A percentile compares a stretch with the other conserved stretches of the same genome.
phyloP scores from a whole-genome alignment of 2,329 filamentous ascomycete species.

The Colletotrichum plurivorum region DNA sequence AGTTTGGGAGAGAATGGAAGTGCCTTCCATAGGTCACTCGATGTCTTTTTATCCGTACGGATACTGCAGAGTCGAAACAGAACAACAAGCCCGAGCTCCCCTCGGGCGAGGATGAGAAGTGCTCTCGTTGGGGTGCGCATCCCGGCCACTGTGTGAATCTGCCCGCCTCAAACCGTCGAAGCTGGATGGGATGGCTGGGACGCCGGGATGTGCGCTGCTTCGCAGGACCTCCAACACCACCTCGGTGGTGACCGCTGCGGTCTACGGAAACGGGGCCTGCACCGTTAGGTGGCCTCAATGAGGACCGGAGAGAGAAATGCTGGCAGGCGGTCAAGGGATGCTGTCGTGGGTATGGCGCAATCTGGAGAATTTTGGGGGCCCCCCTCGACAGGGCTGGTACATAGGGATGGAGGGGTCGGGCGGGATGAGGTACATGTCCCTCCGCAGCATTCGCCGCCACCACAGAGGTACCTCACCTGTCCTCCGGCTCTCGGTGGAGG shows the following conservation, averaged over 20 bases:
- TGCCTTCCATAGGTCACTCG: no score
- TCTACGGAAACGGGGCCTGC: neutral
- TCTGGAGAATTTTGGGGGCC: slow-evolving; percentile 40
- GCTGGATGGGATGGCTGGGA: slow-evolving; percentile 8
- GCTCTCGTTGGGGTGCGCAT: slow-evolving; percentile 11
- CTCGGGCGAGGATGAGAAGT: slow-evolving; percentile 10
- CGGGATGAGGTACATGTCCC: slow-evolving; percentile 22
- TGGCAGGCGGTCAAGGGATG: slow-evolving; percentile 37
- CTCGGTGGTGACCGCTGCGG: slow-evolving; percentile 6
- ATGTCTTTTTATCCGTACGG: no score
- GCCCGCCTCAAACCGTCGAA: neutral
- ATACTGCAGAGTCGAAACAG: slow-evolving; percentile 11
- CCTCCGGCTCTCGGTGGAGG: slow-evolving; percentile 34
- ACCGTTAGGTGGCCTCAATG: slow-evolving; percentile 28
- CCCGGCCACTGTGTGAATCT: slow-evolving; percentile 34
- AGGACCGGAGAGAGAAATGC: slow-evolving; percentile 11
- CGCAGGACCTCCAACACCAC: slow-evolving; percentile 15
- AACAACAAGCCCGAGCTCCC: slow-evolving; percentile 22
- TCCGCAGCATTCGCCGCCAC: neutral
- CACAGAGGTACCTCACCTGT: slow-evolving; percentile 8
- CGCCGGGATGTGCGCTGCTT: slow-evolving; percentile 10
- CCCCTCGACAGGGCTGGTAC: slow-evolving; percentile 38
- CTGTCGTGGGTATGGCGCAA: slow-evolving; percentile 39
- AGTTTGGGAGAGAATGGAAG: neutral
- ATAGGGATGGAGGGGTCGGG: slow-evolving; percentile 34